These are phyloP conservation scores for Wallemia mellicola DNA, from an alignment of 1,284 basidiomycete species.

Conservation along the genomic window DNA sequence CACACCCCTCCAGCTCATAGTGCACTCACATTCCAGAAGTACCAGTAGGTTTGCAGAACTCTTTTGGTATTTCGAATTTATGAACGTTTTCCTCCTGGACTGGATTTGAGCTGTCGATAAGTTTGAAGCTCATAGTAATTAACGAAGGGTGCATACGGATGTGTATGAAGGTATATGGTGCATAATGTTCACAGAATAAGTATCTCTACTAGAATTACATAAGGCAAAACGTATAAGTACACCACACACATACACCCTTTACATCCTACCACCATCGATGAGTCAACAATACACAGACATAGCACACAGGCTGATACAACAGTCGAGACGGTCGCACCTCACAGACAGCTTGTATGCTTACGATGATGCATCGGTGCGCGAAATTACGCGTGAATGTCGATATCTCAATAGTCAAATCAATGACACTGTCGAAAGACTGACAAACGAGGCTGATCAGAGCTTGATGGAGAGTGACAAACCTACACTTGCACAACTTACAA, in stretches of 20 bases:
- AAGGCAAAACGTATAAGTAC: too few species aligned
- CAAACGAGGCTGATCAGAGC: constrained; percentile 20
- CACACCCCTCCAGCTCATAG: too few species aligned
- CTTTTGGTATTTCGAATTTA: neutral
- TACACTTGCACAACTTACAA: constrained; percentile 36
- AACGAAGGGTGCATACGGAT: too few species aligned
- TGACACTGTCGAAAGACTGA: constrained; percentile 21
- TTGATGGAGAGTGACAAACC: constrained; percentile 19
- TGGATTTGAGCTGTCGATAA: neutral
- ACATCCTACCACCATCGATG: neutral
- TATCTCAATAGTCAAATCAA: constrained; percentile 29
- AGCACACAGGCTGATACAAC: neutral
- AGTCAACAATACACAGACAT: neutral
- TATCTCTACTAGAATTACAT: too few species aligned
- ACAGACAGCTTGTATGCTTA: constrained; percentile 68
- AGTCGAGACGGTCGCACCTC: neutral
- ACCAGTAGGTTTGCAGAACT: neutral
- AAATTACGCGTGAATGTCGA: constrained; percentile 65
- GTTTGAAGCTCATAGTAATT: neutral
- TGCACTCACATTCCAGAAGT: neutral
- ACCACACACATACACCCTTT: too few species aligned
- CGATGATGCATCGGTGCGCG: constrained; percentile 59
- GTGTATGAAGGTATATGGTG: too few species aligned
- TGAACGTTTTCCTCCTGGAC: neutral
- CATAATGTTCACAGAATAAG: too few species aligned